A percentile compares a stretch with the other conserved stretches of the same genome.
phyloP scores from a whole-genome alignment of 208 protist genomes.

The Willaertia magna region DNA sequence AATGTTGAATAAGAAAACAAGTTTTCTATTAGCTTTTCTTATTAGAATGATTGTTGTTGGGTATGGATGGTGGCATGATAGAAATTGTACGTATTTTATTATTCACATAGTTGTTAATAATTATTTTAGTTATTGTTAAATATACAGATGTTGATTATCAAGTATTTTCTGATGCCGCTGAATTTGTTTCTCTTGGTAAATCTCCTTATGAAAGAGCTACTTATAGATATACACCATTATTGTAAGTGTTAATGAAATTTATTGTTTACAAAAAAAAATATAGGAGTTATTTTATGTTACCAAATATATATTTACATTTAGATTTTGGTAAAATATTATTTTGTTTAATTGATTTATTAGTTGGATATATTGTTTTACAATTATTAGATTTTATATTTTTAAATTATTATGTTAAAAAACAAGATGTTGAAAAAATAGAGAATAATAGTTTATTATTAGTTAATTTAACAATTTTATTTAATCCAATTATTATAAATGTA shows the following conservation, averaged over 20 bases:
- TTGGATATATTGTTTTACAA: conserved; percentile 49
- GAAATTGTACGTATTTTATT: not conserved
- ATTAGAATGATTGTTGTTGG: not conserved
- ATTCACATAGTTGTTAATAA: not conserved
- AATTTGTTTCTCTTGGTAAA: conserved; percentile 37
- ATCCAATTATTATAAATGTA: conserved; percentile 72
- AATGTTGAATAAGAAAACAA: too few species aligned
- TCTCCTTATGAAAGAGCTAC: conserved; percentile 74
- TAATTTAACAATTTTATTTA: conserved; percentile 40
- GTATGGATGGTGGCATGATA: not conserved
- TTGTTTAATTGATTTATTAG: conserved; percentile 52
- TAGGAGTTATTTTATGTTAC: not conserved
- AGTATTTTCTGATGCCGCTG: conserved; percentile 82
- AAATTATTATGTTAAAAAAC: not conserved
- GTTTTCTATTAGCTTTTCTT: not conserved
- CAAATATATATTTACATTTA: conserved; percentile 3
- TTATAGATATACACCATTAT: conserved; percentile 82
- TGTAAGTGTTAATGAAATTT: conserved; percentile 59
- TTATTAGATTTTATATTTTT: conserved; percentile 28
- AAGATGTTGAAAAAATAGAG: not conserved
- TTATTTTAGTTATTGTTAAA: conserved; percentile 50
- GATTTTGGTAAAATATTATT: conserved; percentile 71
- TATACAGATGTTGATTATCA: conserved; percentile 91
- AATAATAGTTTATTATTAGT: not conserved
- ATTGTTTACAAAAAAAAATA: conserved; percentile 22